Evolutionary conservation across 495 filamentous ascomycete genomes (phyloP).

Genomic region (Trichocladium antarcticum): DNA sequence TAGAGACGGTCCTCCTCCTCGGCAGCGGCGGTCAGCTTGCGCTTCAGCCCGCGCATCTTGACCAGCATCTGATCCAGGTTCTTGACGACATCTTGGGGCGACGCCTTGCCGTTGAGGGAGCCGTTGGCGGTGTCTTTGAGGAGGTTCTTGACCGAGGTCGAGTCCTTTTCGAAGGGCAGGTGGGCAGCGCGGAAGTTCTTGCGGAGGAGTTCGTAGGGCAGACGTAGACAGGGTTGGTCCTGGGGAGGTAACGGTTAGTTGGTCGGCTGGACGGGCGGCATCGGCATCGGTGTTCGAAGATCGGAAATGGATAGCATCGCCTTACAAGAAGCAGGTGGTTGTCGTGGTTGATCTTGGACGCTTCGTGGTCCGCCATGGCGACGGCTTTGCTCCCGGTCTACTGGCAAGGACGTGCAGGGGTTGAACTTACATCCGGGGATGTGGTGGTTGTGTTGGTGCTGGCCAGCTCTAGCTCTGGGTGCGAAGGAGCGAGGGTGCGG

Average conservation of each 20-base stretch:
- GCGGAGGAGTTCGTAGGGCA: constrained; percentile 81
- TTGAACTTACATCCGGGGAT: not conserved
- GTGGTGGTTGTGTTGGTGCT: not conserved
- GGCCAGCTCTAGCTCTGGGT: not conserved
- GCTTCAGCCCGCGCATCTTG: constrained; percentile 72
- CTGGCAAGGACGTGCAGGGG: not conserved
- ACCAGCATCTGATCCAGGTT: constrained; percentile 74
- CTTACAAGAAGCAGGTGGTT: constrained; percentile 40
- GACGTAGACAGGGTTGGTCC: constrained; percentile 91
- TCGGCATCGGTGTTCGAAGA: not conserved
- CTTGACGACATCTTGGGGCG: constrained; percentile 57
- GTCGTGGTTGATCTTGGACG: constrained; percentile 37
- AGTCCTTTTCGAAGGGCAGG: constrained; percentile 67
- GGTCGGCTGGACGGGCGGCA: not conserved
- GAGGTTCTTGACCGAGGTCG: constrained; percentile 52
- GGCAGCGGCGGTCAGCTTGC: constrained; percentile 67
- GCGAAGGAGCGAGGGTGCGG: not conserved
- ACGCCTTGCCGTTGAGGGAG: constrained; percentile 47
- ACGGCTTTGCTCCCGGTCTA: not conserved
- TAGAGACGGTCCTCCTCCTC: constrained; percentile 68
- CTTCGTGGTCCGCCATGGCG: constrained; percentile 36
- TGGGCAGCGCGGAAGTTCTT: constrained; percentile 89
- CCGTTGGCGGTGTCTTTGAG: constrained; percentile 60
- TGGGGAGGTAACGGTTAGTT: constrained; percentile 23
- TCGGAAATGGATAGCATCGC: constrained; percentile 1